phyloP scores from a whole-genome alignment of 768 basidiomycete species.

The Podaxis carcinomalis region DNA sequence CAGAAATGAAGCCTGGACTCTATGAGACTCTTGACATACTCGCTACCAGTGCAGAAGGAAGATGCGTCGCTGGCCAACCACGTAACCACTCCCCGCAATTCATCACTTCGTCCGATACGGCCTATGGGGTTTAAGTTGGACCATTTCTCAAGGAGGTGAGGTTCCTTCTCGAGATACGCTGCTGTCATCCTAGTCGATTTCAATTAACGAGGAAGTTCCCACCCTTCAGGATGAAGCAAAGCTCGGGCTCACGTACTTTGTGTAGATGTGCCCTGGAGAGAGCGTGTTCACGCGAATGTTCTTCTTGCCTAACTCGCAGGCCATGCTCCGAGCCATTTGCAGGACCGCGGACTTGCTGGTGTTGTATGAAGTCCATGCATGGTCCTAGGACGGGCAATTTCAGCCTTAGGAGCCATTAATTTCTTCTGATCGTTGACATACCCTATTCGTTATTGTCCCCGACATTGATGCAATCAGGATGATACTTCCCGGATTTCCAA shows the following conservation, averaged over 20 bases:
- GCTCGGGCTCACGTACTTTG: slow-evolving; percentile 36
- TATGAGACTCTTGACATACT: slow-evolving; percentile 43
- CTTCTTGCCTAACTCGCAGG: slow-evolving; percentile 67
- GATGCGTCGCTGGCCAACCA: slow-evolving; percentile 78
- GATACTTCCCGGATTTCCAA: slow-evolving; percentile 53
- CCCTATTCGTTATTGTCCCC: slow-evolving; percentile 69
- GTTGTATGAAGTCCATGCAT: slow-evolving; percentile 76
- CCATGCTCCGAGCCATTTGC: slow-evolving; percentile 81
- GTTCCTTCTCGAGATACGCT: slow-evolving; percentile 61
- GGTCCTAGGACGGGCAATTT: slow-evolving; percentile 41
- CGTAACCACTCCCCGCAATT: slow-evolving; percentile 63
- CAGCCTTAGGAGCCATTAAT: background rate
- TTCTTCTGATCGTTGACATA: slow-evolving; percentile 19
- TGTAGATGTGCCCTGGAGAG: slow-evolving; percentile 76
- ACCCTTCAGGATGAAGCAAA: no score
- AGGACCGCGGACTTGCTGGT: slow-evolving; percentile 73
- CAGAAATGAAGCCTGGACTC: background rate
- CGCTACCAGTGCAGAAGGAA: slow-evolving; percentile 78
- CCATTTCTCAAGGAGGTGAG: slow-evolving; percentile 63
- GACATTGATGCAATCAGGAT: slow-evolving; percentile 67
- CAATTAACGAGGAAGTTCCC: background rate
- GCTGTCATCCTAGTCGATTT: slow-evolving; percentile 59
- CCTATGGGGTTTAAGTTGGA: slow-evolving; percentile 65
- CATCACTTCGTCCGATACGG: slow-evolving; percentile 67
- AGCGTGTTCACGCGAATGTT: slow-evolving; percentile 71